Base-by-base conservation (phyloP, 495 filamentous ascomycete species). In the Thozetella sp. region DNA sequence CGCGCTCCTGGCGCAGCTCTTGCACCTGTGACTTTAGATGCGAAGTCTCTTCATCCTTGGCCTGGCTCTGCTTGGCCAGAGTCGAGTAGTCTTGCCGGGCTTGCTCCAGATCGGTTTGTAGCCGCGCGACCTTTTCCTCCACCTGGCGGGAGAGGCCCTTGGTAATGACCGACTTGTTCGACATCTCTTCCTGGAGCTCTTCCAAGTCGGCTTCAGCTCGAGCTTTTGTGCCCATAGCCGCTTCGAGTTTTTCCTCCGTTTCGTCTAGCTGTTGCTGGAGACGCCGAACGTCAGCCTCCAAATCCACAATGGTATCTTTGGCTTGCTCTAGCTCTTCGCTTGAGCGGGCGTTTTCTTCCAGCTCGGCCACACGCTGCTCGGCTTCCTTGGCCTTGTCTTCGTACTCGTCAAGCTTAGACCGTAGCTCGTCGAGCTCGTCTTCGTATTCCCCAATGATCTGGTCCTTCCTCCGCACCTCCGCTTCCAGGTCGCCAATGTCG, bases 61-160 rank as follows among this genome's bases (percentile, higher is more conserved):
- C 51, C 1, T 56, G 60, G 20, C 58, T 65, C 55, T 84, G 71
- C 45, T 82, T 76, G 48, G 78, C 72, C 13, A 83, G 74, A 0
- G 74, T 63, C 27, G 73, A 68, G 50, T 87, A 83, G 51, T 89
- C 83, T 56, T 87, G 79, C 34, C 83, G 81, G 51, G 92, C 73
- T 13, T 79, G 75, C 45, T 78, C 80, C 15, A 91, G 69, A 60
- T 93, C 87, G 53, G 80, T 73, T 60, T 92, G 85, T 22, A 94
- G 76, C 53, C 83, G 84, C 57, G 80, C 74, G 2, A 83, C 79
- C 67, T 86, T 88, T 57, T 91, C 87, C 65, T 93, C 90, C 19
- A 91, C 83, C 71, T 92, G 90, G 37, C 89, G 83, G 51, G 85
- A 88, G 15, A 91, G 78, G n/a, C 88, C 89, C 67, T 88, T 93